A percentile compares a stretch with the other conserved stretches of the same genome.
Evolutionary conservation across 2,329 filamentous ascomycete species (phyloP).

Genomic region (Pyricularia sp.): DNA sequence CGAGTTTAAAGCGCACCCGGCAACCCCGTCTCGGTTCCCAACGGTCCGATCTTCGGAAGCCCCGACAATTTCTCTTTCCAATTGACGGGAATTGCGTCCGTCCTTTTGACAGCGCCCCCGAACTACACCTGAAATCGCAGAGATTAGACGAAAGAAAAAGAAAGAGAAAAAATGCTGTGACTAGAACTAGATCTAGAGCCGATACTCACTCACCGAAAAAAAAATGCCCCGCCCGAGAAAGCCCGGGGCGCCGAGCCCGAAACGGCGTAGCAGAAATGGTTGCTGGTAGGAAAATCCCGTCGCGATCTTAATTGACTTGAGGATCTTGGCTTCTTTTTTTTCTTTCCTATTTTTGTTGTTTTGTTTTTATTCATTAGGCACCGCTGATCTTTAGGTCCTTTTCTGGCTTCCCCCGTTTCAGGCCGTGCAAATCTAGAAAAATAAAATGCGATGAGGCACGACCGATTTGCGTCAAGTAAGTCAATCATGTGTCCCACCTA

Average conservation of each 20-base stretch:
- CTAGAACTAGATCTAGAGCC: too few species aligned
- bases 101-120: background rate
- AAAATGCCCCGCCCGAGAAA: conserved; percentile 35
- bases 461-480: background rate
- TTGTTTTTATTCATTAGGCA: conserved; percentile 14
- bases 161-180: too few species aligned
- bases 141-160: too few species aligned
- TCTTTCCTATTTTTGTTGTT: conserved; percentile 6
- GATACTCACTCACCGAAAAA: too few species aligned
- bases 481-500: background rate
- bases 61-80: background rate
- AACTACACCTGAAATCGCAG: too few species aligned
- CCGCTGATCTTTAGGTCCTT: conserved; percentile 22
- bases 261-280: conserved; percentile 34
- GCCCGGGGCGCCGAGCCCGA: conserved; percentile 31
- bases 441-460: background rate
- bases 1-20: too few species aligned
- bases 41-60: background rate
- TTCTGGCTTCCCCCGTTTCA: background rate
- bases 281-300: conserved; percentile 49
- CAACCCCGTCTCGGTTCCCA: background rate
- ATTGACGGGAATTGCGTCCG: background rate
- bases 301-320: conserved; percentile 11
- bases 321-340: background rate
- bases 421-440: background rate